Percentiles rank a stretch among this genome's conserved stretches.
Evolutionary conservation across 371 early-diverging fungal species (phyloP).

Genomic region (Mortierella sp.): DNA sequence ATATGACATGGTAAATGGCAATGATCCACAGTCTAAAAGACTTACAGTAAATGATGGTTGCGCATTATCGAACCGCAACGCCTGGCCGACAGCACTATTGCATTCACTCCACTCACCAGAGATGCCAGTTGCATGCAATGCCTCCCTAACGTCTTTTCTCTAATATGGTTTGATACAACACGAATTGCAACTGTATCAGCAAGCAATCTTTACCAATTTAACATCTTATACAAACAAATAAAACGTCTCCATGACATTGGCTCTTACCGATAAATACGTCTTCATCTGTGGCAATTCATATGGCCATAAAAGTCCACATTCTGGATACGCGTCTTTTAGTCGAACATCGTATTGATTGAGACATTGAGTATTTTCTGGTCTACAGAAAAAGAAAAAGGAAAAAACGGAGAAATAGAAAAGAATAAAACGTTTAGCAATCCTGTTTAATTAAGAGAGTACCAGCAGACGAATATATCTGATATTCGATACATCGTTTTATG

Average conservation of each 20-base stretch:
- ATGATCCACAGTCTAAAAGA: background rate
- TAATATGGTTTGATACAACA: conserved; percentile 22
- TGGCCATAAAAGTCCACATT: conserved; percentile 86
- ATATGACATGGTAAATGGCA: background rate
- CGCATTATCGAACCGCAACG: conserved; percentile 63
- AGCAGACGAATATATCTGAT: background rate
- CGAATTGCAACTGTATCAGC: background rate
- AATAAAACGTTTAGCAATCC: too few species aligned
- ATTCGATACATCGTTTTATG: background rate
- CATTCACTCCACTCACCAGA: conserved; percentile 77
- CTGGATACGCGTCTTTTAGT: conserved; percentile 68
- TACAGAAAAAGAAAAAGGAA: background rate
- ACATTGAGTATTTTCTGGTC: conserved; percentile 57
- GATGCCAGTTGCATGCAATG: conserved; percentile 70
- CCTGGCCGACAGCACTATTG: conserved; percentile 60
- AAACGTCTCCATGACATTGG: background rate
- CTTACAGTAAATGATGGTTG: conserved; percentile 63
- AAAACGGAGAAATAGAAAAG: background rate
- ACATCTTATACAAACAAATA: too few species aligned
- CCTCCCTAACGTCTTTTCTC: conserved; percentile 66
- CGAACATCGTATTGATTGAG: conserved; percentile 90
- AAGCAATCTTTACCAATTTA: background rate
- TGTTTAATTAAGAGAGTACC: too few species aligned
- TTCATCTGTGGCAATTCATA: conserved; percentile 71
- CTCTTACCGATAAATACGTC: conserved; percentile 70